Evolutionary conservation across 2,329 filamentous ascomycete genomes (phyloP).

Genomic region (Xylaria sp.): DNA sequence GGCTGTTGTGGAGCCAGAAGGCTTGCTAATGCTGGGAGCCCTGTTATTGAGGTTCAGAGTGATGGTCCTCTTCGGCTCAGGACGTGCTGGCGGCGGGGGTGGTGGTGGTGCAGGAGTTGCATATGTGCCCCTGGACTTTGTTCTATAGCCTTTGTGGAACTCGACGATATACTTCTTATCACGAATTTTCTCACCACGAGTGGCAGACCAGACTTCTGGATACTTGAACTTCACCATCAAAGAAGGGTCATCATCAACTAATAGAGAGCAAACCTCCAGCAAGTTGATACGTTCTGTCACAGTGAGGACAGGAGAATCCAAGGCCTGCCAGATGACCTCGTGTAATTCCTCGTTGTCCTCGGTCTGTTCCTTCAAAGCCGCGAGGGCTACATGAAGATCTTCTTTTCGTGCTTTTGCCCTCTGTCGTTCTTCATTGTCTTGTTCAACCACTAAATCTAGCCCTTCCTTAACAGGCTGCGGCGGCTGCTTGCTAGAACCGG

Average conservation of each 20-base stretch:
- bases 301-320: constrained; percentile 60
- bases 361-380: constrained; percentile 60
- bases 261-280: constrained; percentile 61
- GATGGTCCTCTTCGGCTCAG: constrained; percentile 49
- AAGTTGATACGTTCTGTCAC: constrained; percentile 61
- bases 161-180: constrained; percentile 42
- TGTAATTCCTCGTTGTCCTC: constrained; percentile 58
- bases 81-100: constrained; percentile 40
- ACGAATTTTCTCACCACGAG: constrained; percentile 44
- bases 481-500: constrained; percentile 46
- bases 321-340: constrained; percentile 60
- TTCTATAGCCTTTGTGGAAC: constrained; percentile 46
- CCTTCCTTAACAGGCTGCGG: constrained; percentile 51
- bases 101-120: constrained; percentile 36
- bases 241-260: constrained; percentile 61
- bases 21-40: constrained; percentile 41
- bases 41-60: constrained; percentile 50
- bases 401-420: constrained; percentile 60
- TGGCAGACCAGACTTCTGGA: constrained; percentile 58
- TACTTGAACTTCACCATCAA: constrained; percentile 59
- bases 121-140: constrained; percentile 45
- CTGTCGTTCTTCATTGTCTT: constrained; percentile 58
- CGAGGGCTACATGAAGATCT: constrained; percentile 59
- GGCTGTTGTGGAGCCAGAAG: constrained; percentile 21
- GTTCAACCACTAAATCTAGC: constrained; percentile 61